A percentile compares a stretch with the other conserved stretches of the same genome.
phyloP scores from a whole-genome alignment of 2,329 filamentous ascomycete genomes.

The Magnaporthales sp. region DNA sequence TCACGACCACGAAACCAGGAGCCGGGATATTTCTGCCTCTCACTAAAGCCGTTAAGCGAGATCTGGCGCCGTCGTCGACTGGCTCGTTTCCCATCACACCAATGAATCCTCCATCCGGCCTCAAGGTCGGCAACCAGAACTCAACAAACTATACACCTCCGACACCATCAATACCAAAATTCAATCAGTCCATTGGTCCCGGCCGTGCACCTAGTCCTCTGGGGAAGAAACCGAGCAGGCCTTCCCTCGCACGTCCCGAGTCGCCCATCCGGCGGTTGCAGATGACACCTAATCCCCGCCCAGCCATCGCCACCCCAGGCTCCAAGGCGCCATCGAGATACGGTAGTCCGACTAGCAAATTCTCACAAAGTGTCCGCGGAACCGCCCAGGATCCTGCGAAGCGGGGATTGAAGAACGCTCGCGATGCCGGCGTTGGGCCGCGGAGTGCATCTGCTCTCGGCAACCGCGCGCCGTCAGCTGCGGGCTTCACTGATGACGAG shows the following conservation, averaged over 20 bases:
- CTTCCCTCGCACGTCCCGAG: conserved; percentile 78
- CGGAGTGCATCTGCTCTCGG: conserved; percentile 54
- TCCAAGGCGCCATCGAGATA: conserved; percentile 45
- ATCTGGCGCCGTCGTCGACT: conserved; percentile 40
- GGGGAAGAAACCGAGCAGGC: conserved; percentile 52
- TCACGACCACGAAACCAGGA: conserved; percentile 66
- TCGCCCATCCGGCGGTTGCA: conserved; percentile 69
- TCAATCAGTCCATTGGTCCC: conserved; percentile 81
- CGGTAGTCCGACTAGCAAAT: conserved; percentile 51
- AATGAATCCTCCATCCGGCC: conserved; percentile 49
- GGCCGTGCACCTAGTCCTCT: conserved; percentile 63
- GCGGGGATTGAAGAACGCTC: conserved; percentile 28
- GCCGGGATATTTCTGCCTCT: conserved; percentile 91
- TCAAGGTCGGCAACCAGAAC: conserved; percentile 47
- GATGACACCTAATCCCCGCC: conserved; percentile 50
- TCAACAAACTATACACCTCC: conserved; percentile 55
- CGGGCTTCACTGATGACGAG: conserved; percentile 47
- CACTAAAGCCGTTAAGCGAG: conserved; percentile 66
- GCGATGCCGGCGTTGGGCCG: conserved; percentile 42
- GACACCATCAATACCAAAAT: conserved; percentile 61
- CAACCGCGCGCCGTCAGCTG: conserved; percentile 13
- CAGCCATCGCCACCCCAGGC: conserved; percentile 47
- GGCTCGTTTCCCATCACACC: conserved; percentile 57
- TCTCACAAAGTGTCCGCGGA: conserved; percentile 56
- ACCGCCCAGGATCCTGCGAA: conserved; percentile 55